Evolutionary conservation across 148 eudicot genomes (phyloP), one percentile per base, ranked within the genome.

Genomic region (Camellia sinensis): DNA sequence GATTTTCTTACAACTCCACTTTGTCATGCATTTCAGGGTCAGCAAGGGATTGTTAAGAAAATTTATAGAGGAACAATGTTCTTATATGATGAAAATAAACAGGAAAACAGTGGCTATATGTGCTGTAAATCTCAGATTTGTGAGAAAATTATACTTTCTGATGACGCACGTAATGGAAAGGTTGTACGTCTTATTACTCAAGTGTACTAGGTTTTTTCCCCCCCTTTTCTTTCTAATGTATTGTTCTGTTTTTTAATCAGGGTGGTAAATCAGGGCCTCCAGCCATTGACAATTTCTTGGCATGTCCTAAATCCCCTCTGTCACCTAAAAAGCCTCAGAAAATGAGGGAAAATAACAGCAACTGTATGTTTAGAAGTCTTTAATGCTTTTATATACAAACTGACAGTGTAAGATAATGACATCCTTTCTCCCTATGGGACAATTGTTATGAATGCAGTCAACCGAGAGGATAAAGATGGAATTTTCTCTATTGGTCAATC

Each of bases 401-500:
- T 76, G 65, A 45, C 71, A 48, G 10, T 73, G 22, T 63, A 50
- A 13, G 52, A 75, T 64, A 12, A 61, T 29, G 45, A 11, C 18
- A 57, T 59, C 60, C 71, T 68, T 73, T 60, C 56, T 75, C n/a
- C 21, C 6, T 18, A 4, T 40, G 45, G 8, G 40, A 77, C 64
- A 53, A 19, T 17, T 72, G 1, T 79, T 78, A 53, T 81, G 21
- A 29, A 41, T 90, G 79, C 87, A 84, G 91, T 77, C 67, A 87
- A 88, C 59, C 84, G 80, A 61, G 90, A 86, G 65, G 97, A 87
- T 56, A 84, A 91, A 78, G 92, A 85, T 69, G 94, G 79, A 22
- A 82, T 87, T 84, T 96, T 92, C 79, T 88, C 95, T 77, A 90
- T 94, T 85, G 99, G 99, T 15, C 98, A 96, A 79, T 83, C 92